Evolutionary conservation across 208 protist species (phyloP).

Genomic region (Acanthamoeba culbertsoni): DNA sequence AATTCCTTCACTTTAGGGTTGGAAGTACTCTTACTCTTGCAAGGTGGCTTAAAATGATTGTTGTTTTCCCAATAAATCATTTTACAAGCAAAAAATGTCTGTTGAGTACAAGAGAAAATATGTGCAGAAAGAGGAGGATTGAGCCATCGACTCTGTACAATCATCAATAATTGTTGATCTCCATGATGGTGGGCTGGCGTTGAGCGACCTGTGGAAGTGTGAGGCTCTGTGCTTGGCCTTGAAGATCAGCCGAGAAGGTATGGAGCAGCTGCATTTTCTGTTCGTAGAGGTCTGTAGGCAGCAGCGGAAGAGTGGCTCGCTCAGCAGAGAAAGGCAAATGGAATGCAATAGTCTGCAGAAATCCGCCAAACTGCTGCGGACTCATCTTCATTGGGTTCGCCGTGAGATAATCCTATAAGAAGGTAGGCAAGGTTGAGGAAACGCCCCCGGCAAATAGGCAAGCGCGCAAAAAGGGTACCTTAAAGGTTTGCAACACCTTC

Average conservation of each 20-base stretch:
- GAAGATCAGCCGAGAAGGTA: neutral
- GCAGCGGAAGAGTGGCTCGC: neutral
- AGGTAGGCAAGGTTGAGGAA: no score
- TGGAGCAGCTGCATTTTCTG: neutral
- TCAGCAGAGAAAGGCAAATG: conserved; percentile 33
- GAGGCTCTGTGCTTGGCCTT: neutral
- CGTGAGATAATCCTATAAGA: neutral
- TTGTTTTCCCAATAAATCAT: no score
- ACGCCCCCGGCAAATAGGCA: no score
- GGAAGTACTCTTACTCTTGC: no score
- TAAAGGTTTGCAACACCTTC: neutral
- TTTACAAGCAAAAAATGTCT: no score
- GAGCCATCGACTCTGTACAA: neutral
- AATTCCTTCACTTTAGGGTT: no score
- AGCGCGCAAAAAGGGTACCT: neutral
- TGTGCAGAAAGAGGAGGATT: neutral
- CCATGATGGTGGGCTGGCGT: neutral
- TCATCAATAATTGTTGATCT: conserved; percentile 1
- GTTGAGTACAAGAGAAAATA: neutral
- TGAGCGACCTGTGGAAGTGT: neutral
- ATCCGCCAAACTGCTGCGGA: neutral
- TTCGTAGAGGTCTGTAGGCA: neutral
- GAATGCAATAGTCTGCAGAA: conserved; percentile 6
- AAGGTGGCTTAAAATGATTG: no score
- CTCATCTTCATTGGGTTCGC: conserved; percentile 23